phyloP scores from a whole-genome alignment of 202 grass and related monocot genomes.

The Digitaria exilis region DNA sequence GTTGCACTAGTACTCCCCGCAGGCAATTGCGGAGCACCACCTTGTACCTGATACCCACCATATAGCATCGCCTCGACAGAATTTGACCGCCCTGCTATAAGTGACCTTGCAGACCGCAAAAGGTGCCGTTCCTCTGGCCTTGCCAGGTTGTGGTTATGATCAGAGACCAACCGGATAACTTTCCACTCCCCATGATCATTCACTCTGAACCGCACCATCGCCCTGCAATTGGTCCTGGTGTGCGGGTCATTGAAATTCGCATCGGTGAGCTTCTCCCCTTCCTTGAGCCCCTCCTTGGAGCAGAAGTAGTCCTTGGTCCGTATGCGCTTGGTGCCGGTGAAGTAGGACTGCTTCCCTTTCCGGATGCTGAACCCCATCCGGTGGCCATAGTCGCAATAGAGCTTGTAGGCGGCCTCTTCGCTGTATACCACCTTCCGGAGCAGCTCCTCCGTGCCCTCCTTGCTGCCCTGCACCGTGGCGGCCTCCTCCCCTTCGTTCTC shows the following conservation, averaged over 20 bases:
- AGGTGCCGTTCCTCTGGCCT: slow-evolving; percentile 68
- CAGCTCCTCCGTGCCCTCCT: slow-evolving; percentile 70
- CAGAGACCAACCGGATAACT: slow-evolving; percentile 62
- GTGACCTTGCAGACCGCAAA: slow-evolving; percentile 66
- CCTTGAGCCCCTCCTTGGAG: slow-evolving; percentile 77
- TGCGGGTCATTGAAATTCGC: slow-evolving; percentile 66
- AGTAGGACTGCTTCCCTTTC: slow-evolving; percentile 86
- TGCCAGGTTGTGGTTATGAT: slow-evolving; percentile 70
- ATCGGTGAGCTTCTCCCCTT: slow-evolving; percentile 65
- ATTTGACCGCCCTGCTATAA: slow-evolving; percentile 64
- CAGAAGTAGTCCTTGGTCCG: slow-evolving; percentile 86
- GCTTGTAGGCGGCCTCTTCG: slow-evolving; percentile 70
- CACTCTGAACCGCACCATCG: slow-evolving; percentile 74
- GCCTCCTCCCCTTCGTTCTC: slow-evolving; percentile 52
- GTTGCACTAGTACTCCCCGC: slow-evolving; percentile 32
- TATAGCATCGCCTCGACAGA: slow-evolving; percentile 58
- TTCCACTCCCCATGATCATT: slow-evolving; percentile 68
- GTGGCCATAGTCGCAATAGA: slow-evolving; percentile 86
- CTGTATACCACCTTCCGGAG: slow-evolving; percentile 62
- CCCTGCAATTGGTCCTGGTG: slow-evolving; percentile 75
- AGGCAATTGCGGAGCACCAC: slow-evolving; percentile 35
- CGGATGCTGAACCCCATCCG: slow-evolving; percentile 76
- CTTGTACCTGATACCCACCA: slow-evolving; percentile 46
- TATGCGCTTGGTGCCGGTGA: slow-evolving; percentile 73
- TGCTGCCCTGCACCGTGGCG: slow-evolving; percentile 60